Conservation (phyloP, 768 basidiomycete genomes). For the Hortiboletus flavorubellus region DNA sequence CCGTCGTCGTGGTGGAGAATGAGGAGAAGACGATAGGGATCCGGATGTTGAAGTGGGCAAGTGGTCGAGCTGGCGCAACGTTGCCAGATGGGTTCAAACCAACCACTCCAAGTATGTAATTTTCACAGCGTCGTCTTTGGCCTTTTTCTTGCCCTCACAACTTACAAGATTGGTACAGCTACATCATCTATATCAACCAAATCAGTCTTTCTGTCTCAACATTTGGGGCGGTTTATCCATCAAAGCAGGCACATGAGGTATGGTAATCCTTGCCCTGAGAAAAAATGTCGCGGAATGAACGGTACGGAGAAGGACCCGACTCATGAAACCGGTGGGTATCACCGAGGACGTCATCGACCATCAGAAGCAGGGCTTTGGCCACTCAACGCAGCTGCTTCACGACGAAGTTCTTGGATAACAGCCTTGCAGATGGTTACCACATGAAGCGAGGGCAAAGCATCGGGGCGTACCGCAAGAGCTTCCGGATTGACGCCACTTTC, state of each 20-base stretch:
- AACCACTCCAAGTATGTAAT: background rate
- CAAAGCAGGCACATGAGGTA: slow-evolving; percentile 11
- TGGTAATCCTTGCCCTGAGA: background rate
- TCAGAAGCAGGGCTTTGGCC: slow-evolving; percentile 24
- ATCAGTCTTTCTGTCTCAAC: slow-evolving; percentile 17
- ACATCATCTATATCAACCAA: slow-evolving; percentile 17
- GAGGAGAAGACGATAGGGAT: background rate
- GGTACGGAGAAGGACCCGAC: background rate
- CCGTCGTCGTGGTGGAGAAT: slow-evolving; percentile 4
- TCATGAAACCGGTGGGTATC: background rate
- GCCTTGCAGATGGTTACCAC: slow-evolving; percentile 44
- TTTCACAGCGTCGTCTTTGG: slow-evolving; percentile 11
- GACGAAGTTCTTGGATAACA: slow-evolving; percentile 78
- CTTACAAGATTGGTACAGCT: slow-evolving; percentile 8
- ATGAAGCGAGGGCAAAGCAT: background rate
- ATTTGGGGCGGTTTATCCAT: background rate
- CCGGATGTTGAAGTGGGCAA: background rate
- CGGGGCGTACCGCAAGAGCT: slow-evolving; percentile 72
- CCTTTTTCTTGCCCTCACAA: background rate
- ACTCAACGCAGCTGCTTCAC: slow-evolving; percentile 53
- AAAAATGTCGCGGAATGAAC: background rate
- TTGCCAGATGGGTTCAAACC: background rate
- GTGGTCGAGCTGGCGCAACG: background rate
- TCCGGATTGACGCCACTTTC: slow-evolving; percentile 92
- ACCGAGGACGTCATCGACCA: slow-evolving; percentile 16